Percentiles rank a stretch among this genome's conserved stretches.
These are phyloP conservation scores for Colletotrichum paranaense DNA, from an alignment of 2,329 filamentous ascomycete species.

Conservation along the genomic window DNA sequence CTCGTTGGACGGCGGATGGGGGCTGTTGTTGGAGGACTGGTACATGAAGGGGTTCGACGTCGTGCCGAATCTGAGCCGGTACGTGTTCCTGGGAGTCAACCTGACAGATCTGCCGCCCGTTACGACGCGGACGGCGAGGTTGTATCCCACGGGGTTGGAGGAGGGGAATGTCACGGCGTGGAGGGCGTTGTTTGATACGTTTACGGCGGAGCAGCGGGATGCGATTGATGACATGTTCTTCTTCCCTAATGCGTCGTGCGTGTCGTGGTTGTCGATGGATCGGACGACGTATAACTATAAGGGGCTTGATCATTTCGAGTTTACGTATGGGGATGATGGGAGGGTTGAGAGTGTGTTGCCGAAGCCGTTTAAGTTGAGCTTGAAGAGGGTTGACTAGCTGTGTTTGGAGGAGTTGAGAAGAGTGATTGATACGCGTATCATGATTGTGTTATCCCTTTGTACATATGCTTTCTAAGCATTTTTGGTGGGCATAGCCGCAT, in stretches of 20 bases:
- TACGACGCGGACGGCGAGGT: constrained; percentile 37
- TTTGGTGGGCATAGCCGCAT: too few relatives aligned
- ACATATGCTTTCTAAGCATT: too few relatives aligned
- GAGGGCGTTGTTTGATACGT: constrained; percentile 45
- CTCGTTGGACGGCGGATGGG: constrained; percentile 49
- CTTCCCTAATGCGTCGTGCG: constrained; percentile 43
- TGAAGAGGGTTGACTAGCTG: constrained; percentile 2
- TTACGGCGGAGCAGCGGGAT: constrained; percentile 32
- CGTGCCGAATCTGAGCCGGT: constrained; percentile 46
- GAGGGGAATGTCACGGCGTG: constrained; percentile 41
- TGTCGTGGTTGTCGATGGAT: constrained; percentile 47
- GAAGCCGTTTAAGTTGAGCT: constrained; percentile 17
- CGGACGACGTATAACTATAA: constrained; percentile 45
- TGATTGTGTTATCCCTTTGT: too few relatives aligned
- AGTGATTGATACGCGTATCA: background rate
- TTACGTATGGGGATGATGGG: constrained; percentile 33
- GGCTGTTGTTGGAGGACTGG: constrained; percentile 52
- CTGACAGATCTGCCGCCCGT: constrained; percentile 1
- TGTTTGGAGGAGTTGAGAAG: background rate
- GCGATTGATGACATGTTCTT: constrained; percentile 41
- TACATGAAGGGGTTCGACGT: constrained; percentile 54
- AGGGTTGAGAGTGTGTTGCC: constrained; percentile 21
- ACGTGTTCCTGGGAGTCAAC: constrained; percentile 30
- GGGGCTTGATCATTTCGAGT: constrained; percentile 43
- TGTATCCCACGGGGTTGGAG: constrained; percentile 29